phyloP scores from a whole-genome alignment of 73 alveolate genomes.

The Tetrahymena elliotti region DNA sequence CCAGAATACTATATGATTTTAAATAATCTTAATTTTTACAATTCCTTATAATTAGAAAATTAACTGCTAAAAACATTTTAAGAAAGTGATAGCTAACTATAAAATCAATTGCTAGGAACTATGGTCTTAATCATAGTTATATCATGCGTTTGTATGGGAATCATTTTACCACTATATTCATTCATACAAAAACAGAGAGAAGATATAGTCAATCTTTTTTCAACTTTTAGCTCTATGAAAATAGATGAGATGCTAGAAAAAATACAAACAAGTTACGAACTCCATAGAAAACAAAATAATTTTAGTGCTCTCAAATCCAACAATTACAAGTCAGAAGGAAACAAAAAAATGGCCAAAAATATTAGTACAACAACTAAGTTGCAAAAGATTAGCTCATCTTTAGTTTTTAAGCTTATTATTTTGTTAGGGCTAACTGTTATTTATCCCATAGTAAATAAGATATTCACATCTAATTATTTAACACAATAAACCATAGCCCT shows the following conservation, averaged over 20 bases:
- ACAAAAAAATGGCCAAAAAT: not conserved
- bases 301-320: not conserved
- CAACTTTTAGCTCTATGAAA: not conserved
- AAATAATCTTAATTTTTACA: not conserved
- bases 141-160: not conserved
- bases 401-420: not conserved
- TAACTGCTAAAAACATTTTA: not conserved
- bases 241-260: not conserved
- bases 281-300: not conserved
- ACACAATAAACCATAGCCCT: not conserved
- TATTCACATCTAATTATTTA: not conserved
- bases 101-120: not conserved
- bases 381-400: not conserved
- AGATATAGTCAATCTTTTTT: not conserved
- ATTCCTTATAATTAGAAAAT: not conserved
- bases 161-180: not conserved
- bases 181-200: not conserved
- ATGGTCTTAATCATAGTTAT: not conserved
- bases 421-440: not conserved
- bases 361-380: not conserved
- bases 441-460: not conserved
- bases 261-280: not conserved
- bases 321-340: not conserved
- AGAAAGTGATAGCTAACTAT: not conserved
- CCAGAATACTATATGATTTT: not conserved